Evolutionary conservation across 768 basidiomycete species (phyloP), one percentile per base, ranked within the genome.

Genomic region (Hydnomerulius pinastri): DNA sequence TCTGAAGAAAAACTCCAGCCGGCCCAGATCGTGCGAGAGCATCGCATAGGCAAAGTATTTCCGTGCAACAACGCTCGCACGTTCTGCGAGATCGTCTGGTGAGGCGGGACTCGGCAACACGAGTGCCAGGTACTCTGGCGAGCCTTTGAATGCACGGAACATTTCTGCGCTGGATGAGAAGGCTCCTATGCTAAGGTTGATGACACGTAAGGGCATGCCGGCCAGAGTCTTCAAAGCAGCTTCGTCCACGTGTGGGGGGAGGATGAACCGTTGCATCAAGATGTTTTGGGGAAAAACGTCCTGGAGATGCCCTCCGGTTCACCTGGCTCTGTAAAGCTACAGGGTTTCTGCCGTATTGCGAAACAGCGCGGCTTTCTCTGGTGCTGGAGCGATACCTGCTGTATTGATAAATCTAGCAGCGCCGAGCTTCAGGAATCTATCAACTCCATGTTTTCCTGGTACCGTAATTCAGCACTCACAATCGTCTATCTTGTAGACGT

Each of bases 361-460:
- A 53, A 50, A 33, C 38, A 50, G n/a, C 40, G 30, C 2, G 53
- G 51, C 32, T 66, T 56, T 42, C 44, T 2, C n/a, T 61, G 62
- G 51, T 60, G 62, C 35, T 70, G 66, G 66, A 57, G 57, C 38
- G 68, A 70, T 13, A 66, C 66, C 1, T 66, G 60, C 13, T 70
- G 68, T 23, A 66, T 65, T 17, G 61, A 68, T 28, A 64, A 66
- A 36, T 27, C 47, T 10, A 69, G 64, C 41, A 68, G 61, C 17
- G 62, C 61, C 11, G 66, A 69, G 37, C 54, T 68, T 2, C 60
- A 64, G 13, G 67, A 69, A 30, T 61, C 68, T 45, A 62, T 69
- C 37, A 56, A 59, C n/a, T 61, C 60, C 42, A 69, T 69, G 68
- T 70, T 70, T 21, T 55, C 21, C 12, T 69, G 67, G 67, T 69